These are phyloP conservation scores for Zasmidium angulare DNA, from an alignment of 2,329 filamentous ascomycete genomes.

Conservation along the genomic window DNA sequence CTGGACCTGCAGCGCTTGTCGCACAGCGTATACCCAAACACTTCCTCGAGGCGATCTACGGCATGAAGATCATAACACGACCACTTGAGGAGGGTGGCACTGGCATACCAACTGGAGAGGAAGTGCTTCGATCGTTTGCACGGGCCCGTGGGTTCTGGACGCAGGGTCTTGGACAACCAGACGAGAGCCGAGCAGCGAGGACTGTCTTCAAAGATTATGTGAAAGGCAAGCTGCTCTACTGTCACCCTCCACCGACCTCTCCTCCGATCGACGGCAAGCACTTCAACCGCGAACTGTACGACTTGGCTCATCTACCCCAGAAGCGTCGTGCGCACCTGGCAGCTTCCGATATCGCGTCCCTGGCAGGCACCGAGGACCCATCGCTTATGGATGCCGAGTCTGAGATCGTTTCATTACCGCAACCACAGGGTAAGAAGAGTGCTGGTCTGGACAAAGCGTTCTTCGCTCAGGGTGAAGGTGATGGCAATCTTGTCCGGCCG, in stretches of 20 bases:
- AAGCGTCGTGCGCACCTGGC: slow-evolving; percentile 71
- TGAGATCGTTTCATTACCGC: slow-evolving; percentile 47
- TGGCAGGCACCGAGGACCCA: slow-evolving; percentile 37
- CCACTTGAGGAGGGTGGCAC: slow-evolving; percentile 90
- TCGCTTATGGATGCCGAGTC: slow-evolving; percentile 44
- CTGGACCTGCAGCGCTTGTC: slow-evolving; percentile 79
- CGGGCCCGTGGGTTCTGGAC: slow-evolving; percentile 87
- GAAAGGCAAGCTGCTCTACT: slow-evolving; percentile 90
- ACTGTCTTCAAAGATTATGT: slow-evolving; percentile 96
- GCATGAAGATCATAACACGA: slow-evolving; percentile 79
- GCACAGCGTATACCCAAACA: slow-evolving; percentile 79
- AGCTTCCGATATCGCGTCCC: slow-evolving; percentile 40
- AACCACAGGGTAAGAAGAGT: slow-evolving; percentile 67
- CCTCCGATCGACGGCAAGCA: slow-evolving; percentile 64
- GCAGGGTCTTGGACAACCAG: slow-evolving; percentile 78
- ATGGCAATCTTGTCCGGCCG: slow-evolving; percentile 69
- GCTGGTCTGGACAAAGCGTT: slow-evolving; percentile 82
- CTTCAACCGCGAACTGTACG: slow-evolving; percentile 91
- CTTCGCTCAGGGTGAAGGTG: slow-evolving; percentile 67
- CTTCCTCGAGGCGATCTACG: slow-evolving; percentile 91
- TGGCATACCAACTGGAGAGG: slow-evolving; percentile 78
- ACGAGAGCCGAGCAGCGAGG: slow-evolving; percentile 87
- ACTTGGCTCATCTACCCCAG: slow-evolving; percentile 74
- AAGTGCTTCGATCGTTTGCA: slow-evolving; percentile 83
- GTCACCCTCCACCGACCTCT: slow-evolving; percentile 76